Base-by-base conservation (phyloP, 768 basidiomycete genomes). In the Suillus plorans region DNA sequence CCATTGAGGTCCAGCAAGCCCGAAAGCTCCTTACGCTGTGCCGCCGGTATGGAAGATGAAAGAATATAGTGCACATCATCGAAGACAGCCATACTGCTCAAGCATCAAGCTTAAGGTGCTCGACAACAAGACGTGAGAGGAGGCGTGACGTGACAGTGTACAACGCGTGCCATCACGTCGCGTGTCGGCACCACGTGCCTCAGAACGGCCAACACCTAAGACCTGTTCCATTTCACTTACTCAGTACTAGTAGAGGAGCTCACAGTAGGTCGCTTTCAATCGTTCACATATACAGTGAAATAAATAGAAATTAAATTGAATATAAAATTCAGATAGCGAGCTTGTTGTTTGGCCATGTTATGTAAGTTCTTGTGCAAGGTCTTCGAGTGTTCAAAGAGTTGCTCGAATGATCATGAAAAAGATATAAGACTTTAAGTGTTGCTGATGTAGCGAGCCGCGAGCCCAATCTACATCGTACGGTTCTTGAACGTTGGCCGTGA, bases 1-100 rank as follows among this genome's bases (percentile, higher is more conserved):
- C 88, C 89, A 64, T 89, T 85, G 45, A 71, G 71, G 62, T 82
- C 76, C 14, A 92, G 81, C 6, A 84, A 72, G 22, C 80, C 75
- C 0, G 78, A 68, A 4, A 91, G 78, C 53, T 88, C 78, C 10
- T 70, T 75, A 47, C 77, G 74, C 22, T 82, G 80, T 5, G 77
- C 61, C 1, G 75, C 73, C 1, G 82, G 68, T 0, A 89, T 70
- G 2, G 87, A 86, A 1, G 80, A 73, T 0, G 88, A 81, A 55
- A 91, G 76, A 64, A 75, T 77, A 71, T 85, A 88, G 10, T 60
- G 67, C 34, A 85, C 79, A 28, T 70, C 76, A 8, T 78, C 72
- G 68, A 88, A 86, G 22, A 81, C 67, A 5, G 69, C 66, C 76
- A 76, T 75, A 59, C 58, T 22, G 10, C 37, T 31, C 39, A 28